Base-by-base conservation (phyloP, 2,329 filamentous ascomycete species). In the Penicillium hordei region DNA sequence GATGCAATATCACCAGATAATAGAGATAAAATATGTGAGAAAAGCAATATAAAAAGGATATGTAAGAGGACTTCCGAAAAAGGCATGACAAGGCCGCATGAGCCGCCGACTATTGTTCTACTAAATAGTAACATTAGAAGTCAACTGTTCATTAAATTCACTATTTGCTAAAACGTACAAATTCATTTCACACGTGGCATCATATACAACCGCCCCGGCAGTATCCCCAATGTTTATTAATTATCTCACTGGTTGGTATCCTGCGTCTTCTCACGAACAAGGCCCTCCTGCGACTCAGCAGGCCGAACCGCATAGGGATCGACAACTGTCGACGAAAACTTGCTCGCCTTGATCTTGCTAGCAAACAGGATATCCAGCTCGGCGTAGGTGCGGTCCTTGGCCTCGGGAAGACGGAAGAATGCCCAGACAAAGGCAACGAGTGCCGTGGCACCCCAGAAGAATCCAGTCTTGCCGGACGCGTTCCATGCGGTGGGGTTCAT, bases 351-450 rank as follows among this genome's bases (percentile, higher is more conserved):
- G 3, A 77, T 65, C 23, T 67, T 72, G 6, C 66, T 67, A 50
- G 74, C 70, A 57, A 80, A 80, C 43, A 79, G 58, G 6, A 78
- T 63, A 55, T 79, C 76, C 12, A 79, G 58, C 60, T 78, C 76
- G 3, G 69, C 73, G 58, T 73, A 77, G 0, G 75, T 75, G 21
- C 75, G 65, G 6, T 65, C 73, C 42, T 71, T 75, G 3, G 70
- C 63, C 55, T 78, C 76, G 1, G 75, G 75, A 7, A 76, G 66
- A 15, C 73, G 66, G 59, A 74, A 77, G 60, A 70, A 78, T 1
- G 69, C 66, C 72, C 71, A 77, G 12, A 72, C 21, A 1, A 74
- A 64, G 4, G 65, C 66, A 6, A 72, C 44, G 5, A 65, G 50
- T 2, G 64, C 65, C 1, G 58, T 69, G 7, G 64, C 65, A 12